Evolutionary conservation across 805 yeast species (phyloP), one percentile per base, ranked within the genome.

Genomic region (Metschnikowia dekortorum): DNA sequence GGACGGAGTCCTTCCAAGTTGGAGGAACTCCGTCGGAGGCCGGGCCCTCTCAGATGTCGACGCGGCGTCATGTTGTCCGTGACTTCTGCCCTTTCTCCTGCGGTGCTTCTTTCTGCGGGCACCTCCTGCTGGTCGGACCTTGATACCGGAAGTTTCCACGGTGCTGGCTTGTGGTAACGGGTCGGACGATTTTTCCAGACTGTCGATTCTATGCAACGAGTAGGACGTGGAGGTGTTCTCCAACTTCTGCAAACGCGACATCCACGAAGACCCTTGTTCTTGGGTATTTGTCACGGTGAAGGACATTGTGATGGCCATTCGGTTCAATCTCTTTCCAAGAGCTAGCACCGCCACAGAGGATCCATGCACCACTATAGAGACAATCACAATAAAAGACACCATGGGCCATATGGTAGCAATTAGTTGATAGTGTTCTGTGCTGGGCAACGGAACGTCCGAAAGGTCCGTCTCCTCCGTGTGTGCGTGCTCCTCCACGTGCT

Each of bases 221-320:
- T 87, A 83, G 0, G 94, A 82, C 30, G 91, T 79, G 7, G 90
- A 87, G 11, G 75, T 71, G 48, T 79, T 80, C 47, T 86, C 94
- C 64, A 89, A 71, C 39, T 85, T 80, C 32, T 96, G 97, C 58
- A 92, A 76, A 66, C 97, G 83, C 48, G 83, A 78, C 73, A 91
- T 81, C 97, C 97, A 87, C 30, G 86, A 74, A 7, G 84, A 75
- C 18, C 79, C 77, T 56, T 78, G 72, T 38, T 75, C 69, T 52
- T 83, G 84, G 22, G 87, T 82, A 50, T 67, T 69, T 2, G 72
- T 66, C 33, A 69, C 64, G 18, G 96, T 89, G 64, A 89, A 85
- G 0, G 97, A 82, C 85, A 91, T 87, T 1, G 97, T 87, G 60
- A 92, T 81, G 1, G 96, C 89, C 84, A 94, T 87, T 47, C 96